These are phyloP conservation scores for Pseudogymnoascus sp. DNA, from an alignment of 2,329 filamentous ascomycete genomes.

Conservation along the genomic window DNA sequence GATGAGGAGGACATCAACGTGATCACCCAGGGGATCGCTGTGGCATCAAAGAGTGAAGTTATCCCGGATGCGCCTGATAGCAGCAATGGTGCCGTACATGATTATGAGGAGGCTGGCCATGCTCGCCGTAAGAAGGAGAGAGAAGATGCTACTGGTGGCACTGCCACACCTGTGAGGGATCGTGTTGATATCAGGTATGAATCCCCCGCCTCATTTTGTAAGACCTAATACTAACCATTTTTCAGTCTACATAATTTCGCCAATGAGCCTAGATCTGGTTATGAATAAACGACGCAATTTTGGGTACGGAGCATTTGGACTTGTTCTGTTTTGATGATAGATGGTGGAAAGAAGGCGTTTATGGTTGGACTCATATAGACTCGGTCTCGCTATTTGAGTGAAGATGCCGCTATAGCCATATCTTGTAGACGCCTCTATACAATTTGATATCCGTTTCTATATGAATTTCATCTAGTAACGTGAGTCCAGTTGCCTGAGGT, in stretches of 20 bases:
- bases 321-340: constrained; percentile 8
- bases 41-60: constrained; percentile 48
- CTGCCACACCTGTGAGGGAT: constrained; percentile 26
- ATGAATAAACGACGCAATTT: constrained; percentile 17
- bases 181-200: constrained; percentile 29
- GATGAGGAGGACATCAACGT: constrained; percentile 53
- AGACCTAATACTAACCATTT: not conserved
- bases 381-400: constrained; percentile 7
- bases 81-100: constrained; percentile 15
- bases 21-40: constrained; percentile 49
- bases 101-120: constrained; percentile 12
- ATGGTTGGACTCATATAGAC: constrained; percentile 1
- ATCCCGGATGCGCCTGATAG: constrained; percentile 35
- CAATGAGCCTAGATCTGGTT: constrained; percentile 22
- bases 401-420: constrained; percentile 5
- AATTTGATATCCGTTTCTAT: constrained; percentile 1
- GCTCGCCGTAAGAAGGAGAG: constrained; percentile 23
- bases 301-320: constrained; percentile 4
- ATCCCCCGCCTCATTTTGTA: not conserved
- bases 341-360: constrained; percentile 4
- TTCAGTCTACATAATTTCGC: constrained; percentile 26
- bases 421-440: constrained; percentile 3
- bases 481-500: not conserved
- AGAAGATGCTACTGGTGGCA: constrained; percentile 11
- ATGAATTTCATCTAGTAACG: not conserved